Evolutionary conservation across 2,329 filamentous ascomycete species (phyloP), one percentile per base, ranked within the genome.

Genomic region (Colletotrichum truncatum): DNA sequence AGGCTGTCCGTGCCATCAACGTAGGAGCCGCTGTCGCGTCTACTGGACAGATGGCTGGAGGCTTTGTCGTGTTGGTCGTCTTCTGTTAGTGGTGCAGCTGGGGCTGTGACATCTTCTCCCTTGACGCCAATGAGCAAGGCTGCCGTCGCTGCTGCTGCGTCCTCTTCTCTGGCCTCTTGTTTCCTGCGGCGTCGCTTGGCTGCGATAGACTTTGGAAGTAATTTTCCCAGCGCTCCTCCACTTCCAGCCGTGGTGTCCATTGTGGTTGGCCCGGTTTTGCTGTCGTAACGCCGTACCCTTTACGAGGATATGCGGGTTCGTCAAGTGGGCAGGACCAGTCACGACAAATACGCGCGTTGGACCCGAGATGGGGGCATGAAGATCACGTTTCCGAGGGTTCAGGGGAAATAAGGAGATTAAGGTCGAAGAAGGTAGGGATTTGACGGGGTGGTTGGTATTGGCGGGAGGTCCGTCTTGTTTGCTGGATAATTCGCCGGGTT

Each of bases 161-260:
- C 53, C 73, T 73, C 66, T 76, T 82, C 70, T 75, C 76, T 68
- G 12, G 82, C 81, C 48, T 74, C 73, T 58, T 83, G 79, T 73
- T 80, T 84, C 75, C 79, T 83, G 61, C 79, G 80, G 49, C 83
- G 80, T 48, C 84, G 82, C 71, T 83, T 85, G 49, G 79, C 78
- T 26, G 78, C 76, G 57, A 88, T 80, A 36, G 81, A 78, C 71
- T 84, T 86, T 54, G 85, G 81, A 34, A 89, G 75, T 28, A 89
- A 79, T 75, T 86, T 88, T 62, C 78, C 80, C 43, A 87, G 21
- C 26, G 34, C 45, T 52, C 64, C 60, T 65, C 60, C 64, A 43
- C 64, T 64, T 41, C 53, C 64, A 16, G 25, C 36, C 25, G 46
- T 41, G 25, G 18, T 28, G 23, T 56, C 57, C 63, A 66, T 63